Base-by-base conservation (phyloP, 108 stramenopile species). In the Cyclotella choctawhatcheeana region DNA sequence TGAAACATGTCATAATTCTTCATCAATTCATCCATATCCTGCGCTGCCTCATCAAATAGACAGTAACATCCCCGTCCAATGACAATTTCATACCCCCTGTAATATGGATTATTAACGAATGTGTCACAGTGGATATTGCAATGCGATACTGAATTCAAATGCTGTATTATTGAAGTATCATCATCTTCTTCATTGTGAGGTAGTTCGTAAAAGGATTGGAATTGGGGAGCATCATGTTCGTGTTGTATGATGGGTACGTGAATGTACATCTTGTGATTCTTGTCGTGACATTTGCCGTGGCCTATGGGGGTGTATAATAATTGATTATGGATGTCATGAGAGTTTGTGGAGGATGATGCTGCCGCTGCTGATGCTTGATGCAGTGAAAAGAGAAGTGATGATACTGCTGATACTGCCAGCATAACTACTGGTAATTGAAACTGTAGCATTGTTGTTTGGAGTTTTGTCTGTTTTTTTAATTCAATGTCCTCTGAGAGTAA, bases 301-400 rank as follows among this genome's bases (percentile, higher is more conserved):
- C 54, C 54, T 30, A 55, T 30, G 54, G 29, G 25, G 54, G 26
- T 55, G 54, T 55, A 55, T n/a, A n/a, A n/a, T n/a, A n/a, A n/a
- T n/a, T n/a, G n/a, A n/a, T n/a, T n/a, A n/a, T n/a, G n/a, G n/a
- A n/a, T n/a, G n/a, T n/a, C n/a, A n/a, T n/a, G n/a, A n/a, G n/a
- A n/a, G n/a, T n/a, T n/a, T n/a, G n/a, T n/a, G n/a, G n/a, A n/a
- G n/a, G n/a, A n/a, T n/a, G n/a, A n/a, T n/a, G n/a, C n/a, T n/a
- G n/a, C n/a, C n/a, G n/a, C n/a, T n/a, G n/a, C n/a, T n/a, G n/a
- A n/a, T n/a, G n/a, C n/a, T n/a, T n/a, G n/a, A n/a, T n/a, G n/a
- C n/a, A n/a, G n/a, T n/a, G n/a, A n/a, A n/a, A n/a, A n/a, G n/a
- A n/a, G n/a, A n/a, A n/a, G n/a, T n/a, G n/a, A n/a, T n/a, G n/a